Evolutionary conservation across 768 basidiomycete species (phyloP).

Genomic region (Macrocybe gigantea): DNA sequence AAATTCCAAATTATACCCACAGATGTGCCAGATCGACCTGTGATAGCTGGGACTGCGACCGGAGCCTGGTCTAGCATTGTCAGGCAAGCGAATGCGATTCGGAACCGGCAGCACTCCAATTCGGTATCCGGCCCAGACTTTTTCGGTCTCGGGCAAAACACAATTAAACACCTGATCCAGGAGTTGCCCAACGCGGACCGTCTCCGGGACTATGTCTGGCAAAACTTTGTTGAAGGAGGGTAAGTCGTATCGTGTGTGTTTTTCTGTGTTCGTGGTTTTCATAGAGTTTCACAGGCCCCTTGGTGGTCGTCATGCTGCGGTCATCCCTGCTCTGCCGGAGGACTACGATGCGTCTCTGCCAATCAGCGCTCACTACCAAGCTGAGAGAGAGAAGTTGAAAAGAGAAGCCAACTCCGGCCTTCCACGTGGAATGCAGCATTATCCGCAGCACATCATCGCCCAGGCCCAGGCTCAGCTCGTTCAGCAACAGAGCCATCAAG

Average conservation of each 20-base stretch:
- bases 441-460: conserved; percentile 44
- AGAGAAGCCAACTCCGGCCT: conserved; percentile 19
- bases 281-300: conserved; percentile 44
- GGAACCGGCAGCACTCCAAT: conserved; percentile 79
- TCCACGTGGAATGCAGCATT: conserved; percentile 35
- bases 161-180: conserved; percentile 88
- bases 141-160: conserved; percentile 82
- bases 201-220: conserved; percentile 80
- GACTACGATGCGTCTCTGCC: conserved; percentile 52
- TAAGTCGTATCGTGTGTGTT: conserved; percentile 32
- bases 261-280: conserved; percentile 4
- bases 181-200: conserved; percentile 69
- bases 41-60: conserved; percentile 83
- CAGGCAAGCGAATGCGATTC: conserved; percentile 73
- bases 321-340: conserved; percentile 75
- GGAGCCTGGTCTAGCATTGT: conserved; percentile 86
- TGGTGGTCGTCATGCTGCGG: conserved; percentile 78
- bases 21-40: conserved; percentile 63
- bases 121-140: conserved; percentile 88
- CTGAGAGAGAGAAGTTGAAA: conserved; percentile 26
- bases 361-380: conserved; percentile 41
- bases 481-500: conserved; percentile 19
- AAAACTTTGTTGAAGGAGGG: conserved; percentile 83
- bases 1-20: conserved; percentile 80
- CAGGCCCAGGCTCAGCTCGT: conserved; percentile 30